Evolutionary conservation across 2,329 filamentous ascomycete species (phyloP).

Genomic region (Hypoxylon rubiginosum): DNA sequence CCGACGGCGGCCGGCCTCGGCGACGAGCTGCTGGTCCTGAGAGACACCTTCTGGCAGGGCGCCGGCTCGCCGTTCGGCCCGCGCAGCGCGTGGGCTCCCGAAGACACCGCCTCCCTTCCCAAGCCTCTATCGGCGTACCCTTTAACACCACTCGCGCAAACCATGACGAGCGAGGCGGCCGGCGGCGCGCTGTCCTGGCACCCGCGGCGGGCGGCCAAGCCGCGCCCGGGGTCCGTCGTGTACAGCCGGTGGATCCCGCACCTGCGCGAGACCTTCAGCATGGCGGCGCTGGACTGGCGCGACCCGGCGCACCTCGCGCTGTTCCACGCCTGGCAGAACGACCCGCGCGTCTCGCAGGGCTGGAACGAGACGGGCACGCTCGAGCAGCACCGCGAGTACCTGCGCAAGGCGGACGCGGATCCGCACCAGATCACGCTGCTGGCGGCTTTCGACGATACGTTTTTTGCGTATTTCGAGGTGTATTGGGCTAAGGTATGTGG

Average conservation of each 20-base stretch:
- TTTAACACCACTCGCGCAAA: constrained; percentile 63
- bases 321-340: constrained; percentile 87
- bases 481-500: constrained; percentile 77
- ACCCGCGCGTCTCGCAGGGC: constrained; percentile 82
- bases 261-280: constrained; percentile 80
- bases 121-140: constrained; percentile 61
- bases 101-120: constrained; percentile 46
- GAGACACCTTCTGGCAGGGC: constrained; percentile 77
- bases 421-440: constrained; percentile 79
- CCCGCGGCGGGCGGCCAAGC: constrained; percentile 79
- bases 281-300: constrained; percentile 78
- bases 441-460: constrained; percentile 77
- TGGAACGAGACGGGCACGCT: constrained; percentile 85
- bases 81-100: constrained; percentile 70
- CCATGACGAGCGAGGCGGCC: constrained; percentile 55
- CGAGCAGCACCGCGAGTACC: constrained; percentile 80
- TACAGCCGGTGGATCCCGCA: constrained; percentile 86
- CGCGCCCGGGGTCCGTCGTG: constrained; percentile 75
- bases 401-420: constrained; percentile 76
- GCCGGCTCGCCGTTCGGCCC: constrained; percentile 76
- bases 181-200: constrained; percentile 65
- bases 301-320: constrained; percentile 74
- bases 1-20: constrained; percentile 53
- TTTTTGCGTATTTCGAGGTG: constrained; percentile 84
- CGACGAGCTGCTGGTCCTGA: constrained; percentile 59